Evolutionary conservation across 179 eudicot species (phyloP).

Genomic region (Dionaea muscipula): DNA sequence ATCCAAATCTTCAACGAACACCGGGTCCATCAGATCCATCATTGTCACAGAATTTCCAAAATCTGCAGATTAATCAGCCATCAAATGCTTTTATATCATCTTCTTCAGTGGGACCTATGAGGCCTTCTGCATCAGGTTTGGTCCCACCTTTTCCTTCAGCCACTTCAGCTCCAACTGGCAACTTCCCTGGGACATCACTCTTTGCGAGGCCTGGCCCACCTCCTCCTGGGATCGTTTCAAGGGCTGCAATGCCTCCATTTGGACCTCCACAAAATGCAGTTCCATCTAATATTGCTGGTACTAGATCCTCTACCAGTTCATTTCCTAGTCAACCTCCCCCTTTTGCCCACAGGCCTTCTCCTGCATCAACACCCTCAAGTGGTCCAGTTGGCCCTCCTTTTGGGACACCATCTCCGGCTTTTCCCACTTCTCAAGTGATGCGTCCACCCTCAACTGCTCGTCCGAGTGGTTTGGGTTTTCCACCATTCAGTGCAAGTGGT

Average conservation of each 20-base stretch:
- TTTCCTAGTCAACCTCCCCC: conserved; percentile 31
- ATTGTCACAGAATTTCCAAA: conserved; percentile 35
- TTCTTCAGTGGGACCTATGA: conserved; percentile 18
- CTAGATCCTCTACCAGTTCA: conserved; percentile 49
- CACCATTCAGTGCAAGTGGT: conserved; percentile 29
- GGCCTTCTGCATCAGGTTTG: conserved; percentile 35
- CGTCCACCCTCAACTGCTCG: conserved; percentile 31
- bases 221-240: conserved; percentile 63
- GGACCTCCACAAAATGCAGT: conserved; percentile 39
- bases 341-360: conserved; percentile 41
- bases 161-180: conserved; percentile 20
- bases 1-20: conserved; percentile 18
- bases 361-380: conserved; percentile 34
- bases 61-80: conserved; percentile 30
- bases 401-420: conserved; percentile 24
- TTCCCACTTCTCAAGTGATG: conserved; percentile 19
- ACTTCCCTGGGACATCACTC: conserved; percentile 31
- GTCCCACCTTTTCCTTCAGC: conserved; percentile 38
- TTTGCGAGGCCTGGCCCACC: conserved; percentile 56
- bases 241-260: conserved; percentile 35
- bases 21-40: conserved; percentile 12
- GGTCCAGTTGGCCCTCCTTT: conserved; percentile 25
- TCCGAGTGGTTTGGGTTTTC: conserved; percentile 43
- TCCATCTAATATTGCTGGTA: conserved; percentile 32
- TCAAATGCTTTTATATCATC: conserved; percentile 20